Evolutionary conservation across 768 basidiomycete genomes (phyloP).

Genomic region (Phaeotremella skinneri): DNA sequence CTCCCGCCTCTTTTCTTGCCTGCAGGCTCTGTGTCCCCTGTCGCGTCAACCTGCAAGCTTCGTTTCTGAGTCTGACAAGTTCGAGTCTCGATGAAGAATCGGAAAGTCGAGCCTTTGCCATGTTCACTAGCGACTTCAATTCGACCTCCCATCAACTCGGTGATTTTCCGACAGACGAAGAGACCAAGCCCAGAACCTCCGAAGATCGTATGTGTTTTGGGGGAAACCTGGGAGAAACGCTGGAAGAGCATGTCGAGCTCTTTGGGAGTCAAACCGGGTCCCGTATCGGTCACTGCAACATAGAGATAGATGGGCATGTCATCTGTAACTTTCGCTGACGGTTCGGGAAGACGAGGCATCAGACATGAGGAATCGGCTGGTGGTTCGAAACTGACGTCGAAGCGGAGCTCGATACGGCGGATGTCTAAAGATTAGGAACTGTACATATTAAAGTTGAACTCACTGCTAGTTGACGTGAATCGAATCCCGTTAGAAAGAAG

Average conservation of each 20-base stretch:
- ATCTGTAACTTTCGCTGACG: conserved; percentile 25
- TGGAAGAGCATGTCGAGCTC: conserved; percentile 53
- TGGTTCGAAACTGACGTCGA: conserved; percentile 47
- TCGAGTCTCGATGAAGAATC: conserved; percentile 51
- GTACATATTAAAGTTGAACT: conserved; percentile 4
- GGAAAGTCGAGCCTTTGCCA: conserved; percentile 53
- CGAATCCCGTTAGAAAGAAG: conserved; percentile 52
- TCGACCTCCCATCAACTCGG: conserved; percentile 50
- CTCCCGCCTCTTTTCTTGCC: background rate
- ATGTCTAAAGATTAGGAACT: conserved; percentile 7
- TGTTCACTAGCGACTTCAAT: conserved; percentile 52
- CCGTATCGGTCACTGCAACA: conserved; percentile 49
- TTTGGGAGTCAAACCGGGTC: conserved; percentile 53
- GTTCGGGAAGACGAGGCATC: conserved; percentile 33
- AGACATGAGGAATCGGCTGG: conserved; percentile 46
- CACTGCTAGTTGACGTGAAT: conserved; percentile 50
- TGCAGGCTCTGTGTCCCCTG: background rate
- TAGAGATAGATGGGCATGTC: conserved; percentile 51
- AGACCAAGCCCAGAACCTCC: conserved; percentile 52
- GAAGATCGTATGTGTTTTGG: conserved; percentile 47
- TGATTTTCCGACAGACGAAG: conserved; percentile 52
- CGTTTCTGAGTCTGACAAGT: conserved; percentile 21
- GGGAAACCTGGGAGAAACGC: conserved; percentile 53
- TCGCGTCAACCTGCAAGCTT: background rate
- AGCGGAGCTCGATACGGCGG: conserved; percentile 47